Evolutionary conservation across 805 yeast species (phyloP).

Genomic region (Metschnikowia reukaufii): DNA sequence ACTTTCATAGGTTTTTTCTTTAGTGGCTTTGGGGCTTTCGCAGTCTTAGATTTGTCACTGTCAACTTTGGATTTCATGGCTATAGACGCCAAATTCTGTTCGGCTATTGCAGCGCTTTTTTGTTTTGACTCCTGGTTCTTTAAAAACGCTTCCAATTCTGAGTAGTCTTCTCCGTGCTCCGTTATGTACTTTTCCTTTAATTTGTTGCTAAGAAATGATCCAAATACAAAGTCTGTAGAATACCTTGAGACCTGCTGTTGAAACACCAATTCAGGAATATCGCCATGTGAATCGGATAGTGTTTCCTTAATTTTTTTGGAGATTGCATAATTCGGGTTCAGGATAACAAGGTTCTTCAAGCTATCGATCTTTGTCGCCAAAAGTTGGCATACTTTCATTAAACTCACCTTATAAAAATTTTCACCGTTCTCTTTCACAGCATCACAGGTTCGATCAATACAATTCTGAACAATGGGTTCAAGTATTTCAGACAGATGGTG

Average conservation of each 20-base stretch:
- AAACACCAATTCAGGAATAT: constrained; percentile 37
- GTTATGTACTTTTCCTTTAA: constrained; percentile 26
- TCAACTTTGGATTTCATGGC: constrained; percentile 21
- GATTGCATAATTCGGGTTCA: constrained; percentile 18
- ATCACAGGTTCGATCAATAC: constrained; percentile 28
- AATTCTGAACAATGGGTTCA: neutral
- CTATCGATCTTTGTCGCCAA: constrained; percentile 38
- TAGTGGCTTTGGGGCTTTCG: constrained; percentile 20
- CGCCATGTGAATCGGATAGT: constrained; percentile 21
- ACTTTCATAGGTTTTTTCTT: constrained; percentile 40
- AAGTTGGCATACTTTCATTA: constrained; percentile 36
- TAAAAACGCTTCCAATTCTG: constrained; percentile 21
- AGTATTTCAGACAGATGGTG: constrained; percentile 1
- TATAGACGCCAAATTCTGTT: constrained; percentile 26
- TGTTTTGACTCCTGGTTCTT: constrained; percentile 19
- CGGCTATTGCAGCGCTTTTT: constrained; percentile 27
- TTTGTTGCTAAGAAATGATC: constrained; percentile 37
- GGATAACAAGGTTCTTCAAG: constrained; percentile 31
- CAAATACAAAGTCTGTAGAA: constrained; percentile 49
- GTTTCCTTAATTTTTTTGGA: constrained; percentile 21
- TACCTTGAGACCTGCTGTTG: constrained; percentile 36
- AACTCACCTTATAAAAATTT: constrained; percentile 41
- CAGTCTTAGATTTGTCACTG: constrained; percentile 17
- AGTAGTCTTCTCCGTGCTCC: constrained; percentile 22
- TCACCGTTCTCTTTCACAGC: constrained; percentile 34